Base-by-base conservation (phyloP, 768 basidiomycete species). In the Auriculariales sp. region DNA sequence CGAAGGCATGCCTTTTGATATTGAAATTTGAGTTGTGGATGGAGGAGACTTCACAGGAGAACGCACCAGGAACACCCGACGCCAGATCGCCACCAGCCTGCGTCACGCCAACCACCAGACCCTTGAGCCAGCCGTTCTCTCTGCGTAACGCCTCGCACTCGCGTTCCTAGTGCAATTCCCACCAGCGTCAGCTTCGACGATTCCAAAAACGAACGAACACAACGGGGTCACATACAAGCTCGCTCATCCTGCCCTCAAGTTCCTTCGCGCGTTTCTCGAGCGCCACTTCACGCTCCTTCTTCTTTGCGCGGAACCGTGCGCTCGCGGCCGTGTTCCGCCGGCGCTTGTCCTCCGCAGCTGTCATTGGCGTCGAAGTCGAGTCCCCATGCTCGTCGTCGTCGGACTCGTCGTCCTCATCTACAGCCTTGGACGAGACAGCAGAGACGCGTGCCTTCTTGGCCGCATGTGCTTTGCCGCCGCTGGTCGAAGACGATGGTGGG, bases 71-170 rank as follows among this genome's bases (percentile, higher is more conserved):
- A n/a, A n/a, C n/a, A n/a, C n/a, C n/a, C n/a, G n/a, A n/a, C n/a
- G n/a, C 50, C 14, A 27, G 4, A 1, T 12, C 31, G 0, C 14
- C 46, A 29, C 29, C 46, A 25, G 46, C 46, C 28, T 29, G 47
- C 32, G 88, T 89, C 11, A 89, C 84, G 27, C 86, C 85, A 3
- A 92, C 87, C 4, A 94, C 87, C 12, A 94, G 66, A 0, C 89
- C 86, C 66, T 91, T 87, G 55, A 94, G 63, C 89, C 90, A 94
- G 1, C 85, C 84, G 58, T 95, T 95, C 68, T 95, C 91, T 51
- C 86, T 72, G 45, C 88, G 71, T 46, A 93, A 70, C 0, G 77
- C 79, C 64, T 94, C 91, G 64, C 92, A 92, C 65, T 94, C 90
- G 62, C 84, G 76, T 68, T 95, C 92, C n/a, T n/a, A n/a, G n/a